A percentile compares a stretch with the other conserved stretches of the same genome.
Conservation (phyloP, 2,329 filamentous ascomycete genomes). For the Seiridium cupressi region DNA sequence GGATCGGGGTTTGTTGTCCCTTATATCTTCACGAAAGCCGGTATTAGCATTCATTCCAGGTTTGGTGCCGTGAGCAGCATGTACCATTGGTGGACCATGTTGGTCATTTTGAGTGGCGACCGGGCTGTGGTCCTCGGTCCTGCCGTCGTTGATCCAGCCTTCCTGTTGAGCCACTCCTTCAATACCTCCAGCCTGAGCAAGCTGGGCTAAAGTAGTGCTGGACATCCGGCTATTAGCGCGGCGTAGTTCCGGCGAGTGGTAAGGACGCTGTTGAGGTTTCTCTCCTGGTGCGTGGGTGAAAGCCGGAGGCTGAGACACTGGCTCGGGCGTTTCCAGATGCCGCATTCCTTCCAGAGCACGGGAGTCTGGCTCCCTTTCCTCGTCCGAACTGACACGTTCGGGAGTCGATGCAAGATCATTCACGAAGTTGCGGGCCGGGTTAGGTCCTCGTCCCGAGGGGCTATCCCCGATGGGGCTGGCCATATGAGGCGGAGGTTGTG, state of each 20-base stretch:
- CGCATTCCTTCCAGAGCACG: constrained; percentile 53
- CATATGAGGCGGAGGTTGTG: constrained; percentile 21
- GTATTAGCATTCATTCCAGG: constrained; percentile 54
- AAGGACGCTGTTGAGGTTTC: constrained; percentile 66
- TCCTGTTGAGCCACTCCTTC: constrained; percentile 32
- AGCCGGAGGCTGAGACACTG: constrained; percentile 74
- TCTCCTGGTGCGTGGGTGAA: constrained; percentile 75
- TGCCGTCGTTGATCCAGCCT: constrained; percentile 23
- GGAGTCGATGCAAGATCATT: constrained; percentile 46
- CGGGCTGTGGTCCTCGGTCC: constrained; percentile 30
- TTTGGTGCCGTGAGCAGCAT: constrained; percentile 46
- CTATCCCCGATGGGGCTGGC: constrained; percentile 23
- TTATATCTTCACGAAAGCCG: constrained; percentile 54
- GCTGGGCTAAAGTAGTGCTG: constrained; percentile 73
- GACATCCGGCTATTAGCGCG: constrained; percentile 84
- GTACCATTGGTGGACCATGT: constrained; percentile 45
- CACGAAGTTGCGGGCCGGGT: constrained; percentile 36
- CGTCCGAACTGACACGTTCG: constrained; percentile 57
- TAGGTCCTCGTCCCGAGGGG: constrained; percentile 31
- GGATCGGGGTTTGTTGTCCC: constrained; percentile 31
- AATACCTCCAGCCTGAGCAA: constrained; percentile 67
- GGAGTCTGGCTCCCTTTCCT: constrained; percentile 47
- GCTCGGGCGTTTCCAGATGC: constrained; percentile 65
- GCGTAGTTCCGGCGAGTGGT: constrained; percentile 74
- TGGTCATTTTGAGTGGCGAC: constrained; percentile 30